Evolutionary conservation across 202 grass and related monocot genomes (phyloP), one percentile per base, ranked within the genome.

Genomic region (Saccharum hybrid): DNA sequence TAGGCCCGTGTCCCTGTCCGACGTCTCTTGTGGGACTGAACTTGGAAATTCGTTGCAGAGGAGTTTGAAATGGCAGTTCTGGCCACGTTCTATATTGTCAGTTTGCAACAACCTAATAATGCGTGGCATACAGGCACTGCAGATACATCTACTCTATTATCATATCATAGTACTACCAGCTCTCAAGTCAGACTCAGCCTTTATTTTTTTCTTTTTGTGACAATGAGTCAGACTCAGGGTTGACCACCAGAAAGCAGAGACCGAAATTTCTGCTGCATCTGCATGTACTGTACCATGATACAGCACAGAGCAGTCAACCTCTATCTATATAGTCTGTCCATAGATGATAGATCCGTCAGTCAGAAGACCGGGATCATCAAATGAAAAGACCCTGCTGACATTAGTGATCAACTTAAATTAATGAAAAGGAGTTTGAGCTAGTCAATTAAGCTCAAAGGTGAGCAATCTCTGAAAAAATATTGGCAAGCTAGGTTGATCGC

Each of bases 21-120:
- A 72, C 86, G 57, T 88, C 56, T 78, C 74, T 72, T 78, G 21
- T 66, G 80, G 86, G 57, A 72, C 42, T 77, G 66, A 83, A 66
- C 41, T 45, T 59, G 40, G 66, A 88, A 82, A 78, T 72, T 76
- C 57, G 63, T 22, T 5, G 18, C 42, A 43, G 23, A 5, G 0
- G 41, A 11, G 65, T 82, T 77, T 77, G 65, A 82, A 70, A 82
- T 22, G 28, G 30, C 18, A 62, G 14, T 14, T 4, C 36, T 18
- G 13, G 7, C 23, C 5, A 68, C 46, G 22, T 16, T 34, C 23
- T 57, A 10, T 57, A 86, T 46, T 75, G 28, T 26, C 43, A 61
- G 21, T 41, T 64, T 41, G 63, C 33, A 77, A 8, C 51, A 30
- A 36, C 62, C 7, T 68, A 60, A 10, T 43, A 68, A 68, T 6